Evolutionary conservation across 2,329 filamentous ascomycete species (phyloP), one percentile per base, ranked within the genome.

Genomic region (Clarireedia hainanense): DNA sequence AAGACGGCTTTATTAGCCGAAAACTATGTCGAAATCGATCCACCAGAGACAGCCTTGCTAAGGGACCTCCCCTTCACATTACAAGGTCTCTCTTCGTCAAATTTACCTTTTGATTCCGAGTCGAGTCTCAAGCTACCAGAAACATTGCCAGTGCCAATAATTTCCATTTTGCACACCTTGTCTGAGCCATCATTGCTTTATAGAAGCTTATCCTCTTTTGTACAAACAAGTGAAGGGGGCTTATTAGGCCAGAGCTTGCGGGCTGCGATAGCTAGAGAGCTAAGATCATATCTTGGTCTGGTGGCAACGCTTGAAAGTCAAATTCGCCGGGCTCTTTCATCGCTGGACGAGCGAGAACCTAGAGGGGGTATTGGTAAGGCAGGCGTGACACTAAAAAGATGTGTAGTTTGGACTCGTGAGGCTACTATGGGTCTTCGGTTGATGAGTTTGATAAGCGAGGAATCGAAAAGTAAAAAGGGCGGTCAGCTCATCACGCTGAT

Each of bases 141-240:
- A 0, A 89, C 85, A 0, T 77, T 99, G 5, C 91, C 94, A 1
- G 76, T 91, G 5, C 92, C 94, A 2, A 77, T 97, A 9, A 77
- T 97, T 14, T 91, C 91, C 15, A 78, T 99, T 9, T 76, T 99
- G 2, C 90, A 99, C 65, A 89, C 88, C 0, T 75, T 99, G 20
- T 91, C 94, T 2, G 94, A 99, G 68, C 94, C 94, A 6, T 95
- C 92, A 5, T 76, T 99, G n/a, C 76, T 99, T 7, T 99, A 96
- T 69, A 84, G 86, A 58, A 83, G 83, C 1, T 79, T 99, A 1
- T 83, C 90, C 14, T 78, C 80, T 3, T 99, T 96, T 71, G 86
- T 92, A 56, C 87, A 95, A 58, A 86, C 86, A 4, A 83, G 84
- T 1, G 87, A 90, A 50, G 85, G 87, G 34, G 91, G 92, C 0